Base-by-base conservation (phyloP, 257 asterid genomes). In the Solanum ossicruentum region DNA sequence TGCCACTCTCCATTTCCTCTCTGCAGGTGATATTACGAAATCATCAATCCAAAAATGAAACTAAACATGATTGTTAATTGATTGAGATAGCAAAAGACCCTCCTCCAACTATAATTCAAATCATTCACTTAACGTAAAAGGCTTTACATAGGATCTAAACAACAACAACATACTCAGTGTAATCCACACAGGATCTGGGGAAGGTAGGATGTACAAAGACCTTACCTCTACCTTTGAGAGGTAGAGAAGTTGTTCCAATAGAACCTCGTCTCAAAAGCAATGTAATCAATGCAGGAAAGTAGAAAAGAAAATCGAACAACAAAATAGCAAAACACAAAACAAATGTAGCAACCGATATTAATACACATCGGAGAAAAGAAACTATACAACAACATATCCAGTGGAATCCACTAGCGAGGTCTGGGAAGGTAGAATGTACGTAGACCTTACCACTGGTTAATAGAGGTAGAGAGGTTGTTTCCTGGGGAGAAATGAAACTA, bases 1-100 rank as follows among this genome's bases (percentile, higher is more conserved):
- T 93, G 75, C 95, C 92, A 83, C 89, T 79, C 57, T 92, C 93
- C 90, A 91, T 90, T 85, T 89, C 91, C 92, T 89, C 90, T 43
- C 85, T 82, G 85, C 52, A 83, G 87, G 85, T 82, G 65, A 85
- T 86, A 85, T 57, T 66, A 75, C 32, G 81, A 65, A 85, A 81
- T 85, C 89, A 87, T 84, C 77, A 81, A 83, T 80, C 77, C 12
- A 11, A 13, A 66, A 23, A 3, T 26, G 51, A 83, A 65, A 65
- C 45, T 15, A 23, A 82, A 45, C 84, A 61, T 13, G n/a, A 12
- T 80, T 45, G 39, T 45, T 57, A 20, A 45, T 18, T n/a, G 20
- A 72, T 72, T 72, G 39, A 45, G 57, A 3, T 8, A 72, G 11
- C 91, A 84, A 80, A 52, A 72, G 36, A 28, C 58, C 39, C 47